Base-by-base conservation (phyloP, 2,329 filamentous ascomycete species). In the Xylariaceae sp. region DNA sequence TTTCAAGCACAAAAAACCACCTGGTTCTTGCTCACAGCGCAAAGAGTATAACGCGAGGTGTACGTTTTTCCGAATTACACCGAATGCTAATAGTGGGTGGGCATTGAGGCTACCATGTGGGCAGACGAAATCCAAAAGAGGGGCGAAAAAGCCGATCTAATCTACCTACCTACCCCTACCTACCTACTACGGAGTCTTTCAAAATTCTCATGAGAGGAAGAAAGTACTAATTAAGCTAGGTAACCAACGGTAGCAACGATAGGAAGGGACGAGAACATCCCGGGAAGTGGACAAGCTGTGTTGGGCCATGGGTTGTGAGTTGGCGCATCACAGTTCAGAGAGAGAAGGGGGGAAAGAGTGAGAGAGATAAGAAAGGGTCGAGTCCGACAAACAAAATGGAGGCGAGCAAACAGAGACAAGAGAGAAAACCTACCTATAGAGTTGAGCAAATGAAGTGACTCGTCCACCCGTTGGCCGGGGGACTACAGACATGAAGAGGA, bases 1-100 rank as follows among this genome's bases (percentile, higher is more conserved):
- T 47, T 54, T 53, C 39, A 58, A 56, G 59, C 52, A 56, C 51
- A 48, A 60, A 41, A 61, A 49, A 11, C 51, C 10, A 51, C 52
- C n/a, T 15, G 41, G 23, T n/a, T 4, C 55, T 10, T 49, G 23
- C 48, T 13, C 23, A 11, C 11, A 18, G 11, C 47, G 9, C 18
- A n/a, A 18, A 39, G 34, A n/a, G 8, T 52, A 30, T 17, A 35
- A 41, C 10, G 18, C 17, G 35, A 18, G 37, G 53, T 57, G 51
- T 18, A 35, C 15, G 30, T 35, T 41, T 41, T 53, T 57, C 13
- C n/a, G 37, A 48, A 49, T 48, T 34, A 13, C 48, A 35, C 48
- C 35, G 13, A 17, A 45, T 37, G 10, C 7, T 1, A 41, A 53
- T 41, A 51, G 18, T 11, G 45, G 34, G 35, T 35, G 39, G 51